Evolutionary conservation across 148 eudicot species (phyloP), one percentile per base, ranked within the genome.

Genomic region (Dianthus caryophyllus): DNA sequence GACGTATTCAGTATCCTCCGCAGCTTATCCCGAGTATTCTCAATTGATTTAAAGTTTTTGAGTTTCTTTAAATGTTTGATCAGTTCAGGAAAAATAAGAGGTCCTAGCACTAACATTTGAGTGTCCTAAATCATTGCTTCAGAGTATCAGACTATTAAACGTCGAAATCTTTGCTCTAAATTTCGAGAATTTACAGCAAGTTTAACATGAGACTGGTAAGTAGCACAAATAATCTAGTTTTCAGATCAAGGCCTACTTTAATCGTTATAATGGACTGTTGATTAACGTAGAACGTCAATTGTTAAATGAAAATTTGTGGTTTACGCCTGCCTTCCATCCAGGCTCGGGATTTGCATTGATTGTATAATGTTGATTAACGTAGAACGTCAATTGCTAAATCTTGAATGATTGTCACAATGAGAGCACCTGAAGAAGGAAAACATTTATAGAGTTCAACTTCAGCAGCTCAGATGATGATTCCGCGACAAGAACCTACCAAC

Each of bases 251-350:
- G 7, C 36, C 51, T 12, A n/a, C 49, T 47, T 54, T 27, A 18
- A 62, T 71, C 36, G 18, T 1, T 48, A 36, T 17, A 33, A 6
- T 12, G 43, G 29, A 4, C 16, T 20, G 33, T 21, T n/a, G n/a
- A n/a, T n/a, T n/a, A n/a, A n/a, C n/a, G n/a, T 12, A 29, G 16
- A 56, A 74, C 97, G 78, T 77, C n/a, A n/a, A 88, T 96, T 43
- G 98, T 89, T 71, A 76, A 83, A 68, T 89, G 86, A 73, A 72
- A 92, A 89, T 51, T 78, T 85, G 38, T 81, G 76, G 71, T 83
- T 92, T 75, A 67, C 78, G 61, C 80, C 74, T 76, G 98, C 98
- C 87, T 77, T 81, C 98, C 98, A 92, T 74, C 94, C 86, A 68
- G 91, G 84, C 33, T 79, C 50, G 21, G 90, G 85, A 71, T 87